Evolutionary conservation across 192 early-diverging fungal genomes (phyloP), one percentile per base, ranked within the genome.

Genomic region (Mortierella antarctica): DNA sequence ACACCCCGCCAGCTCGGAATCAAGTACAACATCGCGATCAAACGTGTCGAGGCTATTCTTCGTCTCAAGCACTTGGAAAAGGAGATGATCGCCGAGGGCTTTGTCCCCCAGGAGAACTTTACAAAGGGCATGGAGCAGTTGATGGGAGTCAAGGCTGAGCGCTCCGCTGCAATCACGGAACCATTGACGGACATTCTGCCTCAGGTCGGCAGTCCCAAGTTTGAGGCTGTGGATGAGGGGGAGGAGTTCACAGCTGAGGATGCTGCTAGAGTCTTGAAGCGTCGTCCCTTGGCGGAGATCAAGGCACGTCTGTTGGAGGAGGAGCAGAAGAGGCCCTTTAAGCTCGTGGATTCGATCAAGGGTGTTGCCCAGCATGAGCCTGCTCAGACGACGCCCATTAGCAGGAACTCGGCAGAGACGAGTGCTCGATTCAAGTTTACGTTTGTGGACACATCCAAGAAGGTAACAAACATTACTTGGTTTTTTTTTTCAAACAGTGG

Each of bases 41-140:
- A 90, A 69, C 90, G 97, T 52, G 88, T 95, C 9, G 91, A 97
- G 84, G 97, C 96, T n/a, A 92, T 99, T 67, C 75, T 99, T 45
- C 90, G 92, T 58, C 86, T 99, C 57, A 96, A 97, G 83, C 88
- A 91, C 12, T 80, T 92, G 51, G 94, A 94, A 75, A 86, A 90
- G 65, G 83, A 94, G 46, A 89, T 92, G 92, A 79, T 89, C n/a
- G 65, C 84, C n/a, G 69, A 91, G 47, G 91, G 93, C 83, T 67
- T 68, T 57, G 47, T 74, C 5, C 7, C 91, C 21, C 94, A 96
- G 83, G 88, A 82, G 60, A 89, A 92, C 40, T 87, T 96, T 59
- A 88, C 89, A 5, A 79, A 85, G 49, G 91, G 91, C 57, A 98
- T 98, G 96, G 97, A 98, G 71, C 83, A 86, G 61, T 85, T 96